Evolutionary conservation across 495 filamentous ascomycete species (phyloP), one percentile per base, ranked within the genome.

Genomic region (Rhizodiscina lignyota): DNA sequence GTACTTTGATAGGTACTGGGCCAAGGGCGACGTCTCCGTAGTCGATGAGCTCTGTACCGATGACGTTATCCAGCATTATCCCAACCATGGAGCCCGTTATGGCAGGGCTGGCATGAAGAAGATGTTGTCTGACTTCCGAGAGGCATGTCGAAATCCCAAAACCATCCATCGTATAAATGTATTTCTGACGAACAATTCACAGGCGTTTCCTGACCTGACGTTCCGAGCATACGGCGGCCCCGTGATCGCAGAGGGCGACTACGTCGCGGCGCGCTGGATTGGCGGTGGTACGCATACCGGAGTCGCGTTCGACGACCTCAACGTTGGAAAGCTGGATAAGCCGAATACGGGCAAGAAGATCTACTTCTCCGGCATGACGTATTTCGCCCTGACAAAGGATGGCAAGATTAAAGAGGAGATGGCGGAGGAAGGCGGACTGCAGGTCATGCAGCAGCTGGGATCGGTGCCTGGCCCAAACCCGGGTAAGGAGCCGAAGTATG

Each of bases 251-350:
- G 27, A 30, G 13, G n/a, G 17, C 13, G 5, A 30, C 27, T 30
- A 30, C 5, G 27, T 30, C 4, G 27, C 17, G 13, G 27, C 17
- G 5, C 27, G 27, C 27, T 30, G 27, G 27, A 30, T 30, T 30
- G 27, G 27, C 17, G 27, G 27, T 30, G 27, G 27, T n/a, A 30
- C 13, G 27, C 27, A 30, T 30, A 30, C 27, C 5, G 27, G 27
- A 30, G 27, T 2, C 13, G 27, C 13, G 24, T 28, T 8, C n/a
- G 8, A 28, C 24, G n/a, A 28, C 5, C 27, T 5, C n/a, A n/a
- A n/a, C 17, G 2, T 5, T 30, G 5, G 27, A n/a, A 16, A n/a
- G 27, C 27, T 30, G 17, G 17, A 30, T 16, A n/a, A 30, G 27
- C 27, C 27, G n/a, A 30, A 30, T 16, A 30, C 27, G n/a, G 27